phyloP scores from a whole-genome alignment of 2,329 filamentous ascomycete species.

The Arthrobotrys iridis region DNA sequence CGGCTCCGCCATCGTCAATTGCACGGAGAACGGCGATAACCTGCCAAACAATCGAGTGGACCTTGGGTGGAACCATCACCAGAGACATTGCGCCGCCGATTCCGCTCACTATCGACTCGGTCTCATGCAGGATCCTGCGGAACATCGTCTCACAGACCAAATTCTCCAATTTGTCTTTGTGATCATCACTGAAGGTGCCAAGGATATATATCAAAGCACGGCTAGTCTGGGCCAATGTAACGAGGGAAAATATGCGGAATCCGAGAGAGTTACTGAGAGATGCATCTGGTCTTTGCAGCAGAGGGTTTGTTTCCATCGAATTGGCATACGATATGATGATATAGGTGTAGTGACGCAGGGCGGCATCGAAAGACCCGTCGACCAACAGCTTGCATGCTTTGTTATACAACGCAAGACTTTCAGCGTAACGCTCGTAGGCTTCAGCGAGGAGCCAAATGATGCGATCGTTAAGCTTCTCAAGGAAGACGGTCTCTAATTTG shows the following conservation, averaged over 20 bases:
- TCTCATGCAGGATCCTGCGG: neutral
- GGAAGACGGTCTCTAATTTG: neutral
- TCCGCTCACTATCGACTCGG: neutral
- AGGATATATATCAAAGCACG: neutral
- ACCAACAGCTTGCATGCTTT: conserved; percentile 1
- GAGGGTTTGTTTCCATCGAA: neutral
- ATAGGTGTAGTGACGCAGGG: neutral
- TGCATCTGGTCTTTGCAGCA: neutral
- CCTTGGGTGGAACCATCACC: neutral
- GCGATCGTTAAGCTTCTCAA: conserved; percentile 8
- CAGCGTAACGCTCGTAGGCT: neutral
- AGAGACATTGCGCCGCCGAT: neutral
- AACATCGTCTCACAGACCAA: neutral
- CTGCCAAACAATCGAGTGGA: neutral
- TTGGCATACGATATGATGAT: neutral
- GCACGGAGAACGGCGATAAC: neutral
- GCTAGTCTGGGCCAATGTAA: neutral
- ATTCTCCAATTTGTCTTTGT: neutral
- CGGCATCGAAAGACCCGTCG: conserved; percentile 10
- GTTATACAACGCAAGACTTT: neutral
- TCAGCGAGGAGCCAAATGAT: conserved; percentile 24
- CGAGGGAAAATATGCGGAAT: neutral
- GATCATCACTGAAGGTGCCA: neutral
- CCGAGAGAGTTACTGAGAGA: neutral
- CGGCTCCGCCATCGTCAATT: neutral